These are phyloP conservation scores for Tardiomyces digboiensis DNA, from an alignment of 1,139 yeast genomes.

Conservation along the genomic window DNA sequence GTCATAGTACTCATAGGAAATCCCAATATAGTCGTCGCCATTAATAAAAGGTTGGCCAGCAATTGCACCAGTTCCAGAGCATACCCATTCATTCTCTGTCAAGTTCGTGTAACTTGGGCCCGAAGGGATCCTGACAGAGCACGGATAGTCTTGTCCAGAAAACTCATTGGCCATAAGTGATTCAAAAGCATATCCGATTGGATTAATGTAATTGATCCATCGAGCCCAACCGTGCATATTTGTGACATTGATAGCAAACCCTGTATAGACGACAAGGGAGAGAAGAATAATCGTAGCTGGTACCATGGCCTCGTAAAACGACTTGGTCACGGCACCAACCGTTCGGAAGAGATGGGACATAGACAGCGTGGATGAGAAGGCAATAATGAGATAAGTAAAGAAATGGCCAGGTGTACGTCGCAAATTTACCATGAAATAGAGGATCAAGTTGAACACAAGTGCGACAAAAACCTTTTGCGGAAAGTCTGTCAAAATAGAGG, in stretches of 20 bases:
- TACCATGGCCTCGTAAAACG: constrained; percentile 60
- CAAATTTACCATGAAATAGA: constrained; percentile 60
- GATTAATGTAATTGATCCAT: constrained; percentile 71
- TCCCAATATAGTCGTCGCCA: constrained; percentile 48
- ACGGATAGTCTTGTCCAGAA: constrained; percentile 34
- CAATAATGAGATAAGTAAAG: constrained; percentile 54
- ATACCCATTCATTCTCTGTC: constrained; percentile 37
- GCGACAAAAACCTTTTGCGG: constrained; percentile 53
- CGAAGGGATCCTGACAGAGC: constrained; percentile 41
- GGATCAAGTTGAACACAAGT: constrained; percentile 47
- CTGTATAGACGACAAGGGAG: constrained; percentile 66
- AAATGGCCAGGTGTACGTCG: constrained; percentile 58
- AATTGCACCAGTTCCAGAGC: constrained; percentile 53
- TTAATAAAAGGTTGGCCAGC: constrained; percentile 45
- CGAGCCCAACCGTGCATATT: constrained; percentile 70
- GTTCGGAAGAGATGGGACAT: constrained; percentile 70
- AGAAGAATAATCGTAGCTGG: constrained; percentile 54
- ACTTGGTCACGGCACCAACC: constrained; percentile 48
- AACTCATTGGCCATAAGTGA: constrained; percentile 59
- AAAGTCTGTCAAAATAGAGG: constrained; percentile 60
- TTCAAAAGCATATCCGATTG: constrained; percentile 61
- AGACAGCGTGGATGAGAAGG: constrained; percentile 43
- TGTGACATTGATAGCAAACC: constrained; percentile 61
- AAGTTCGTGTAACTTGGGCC: constrained; percentile 37
- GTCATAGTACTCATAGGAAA: constrained; percentile 40